Conservation (phyloP, 768 basidiomycete genomes). For the Collybia sordida region DNA sequence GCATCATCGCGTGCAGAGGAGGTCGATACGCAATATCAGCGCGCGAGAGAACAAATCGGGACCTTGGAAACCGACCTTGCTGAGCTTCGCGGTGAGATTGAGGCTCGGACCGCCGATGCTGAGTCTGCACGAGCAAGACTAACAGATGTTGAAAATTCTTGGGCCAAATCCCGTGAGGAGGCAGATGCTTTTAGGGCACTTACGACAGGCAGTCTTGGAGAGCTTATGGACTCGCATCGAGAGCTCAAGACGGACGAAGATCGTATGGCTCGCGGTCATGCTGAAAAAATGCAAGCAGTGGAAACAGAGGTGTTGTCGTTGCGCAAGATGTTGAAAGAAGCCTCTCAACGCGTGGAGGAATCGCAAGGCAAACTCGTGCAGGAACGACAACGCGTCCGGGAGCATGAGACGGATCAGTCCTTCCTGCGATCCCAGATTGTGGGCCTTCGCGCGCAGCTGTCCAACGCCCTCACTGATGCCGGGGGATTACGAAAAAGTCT, state of each 20-base stretch:
- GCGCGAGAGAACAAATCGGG: slow-evolving; percentile 65
- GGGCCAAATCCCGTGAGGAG: slow-evolving; percentile 91
- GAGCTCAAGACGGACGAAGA: slow-evolving; percentile 86
- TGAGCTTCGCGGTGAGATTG: slow-evolving; percentile 80
- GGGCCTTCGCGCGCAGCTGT: slow-evolving; percentile 72
- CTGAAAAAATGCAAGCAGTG: slow-evolving; percentile 79
- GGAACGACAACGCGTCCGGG: slow-evolving; percentile 64
- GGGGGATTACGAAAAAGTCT: slow-evolving; percentile 73
- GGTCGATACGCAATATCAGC: slow-evolving; percentile 70
- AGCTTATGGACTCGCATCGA: slow-evolving; percentile 85
- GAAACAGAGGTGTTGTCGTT: slow-evolving; percentile 77
- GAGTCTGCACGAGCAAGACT: slow-evolving; percentile 67
- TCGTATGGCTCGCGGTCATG: slow-evolving; percentile 68
- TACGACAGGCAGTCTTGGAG: slow-evolving; percentile 83
- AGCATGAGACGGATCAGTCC: slow-evolving; percentile 64
- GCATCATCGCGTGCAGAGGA: slow-evolving; percentile 79
- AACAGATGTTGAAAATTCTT: slow-evolving; percentile 83
- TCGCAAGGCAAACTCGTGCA: slow-evolving; percentile 61
- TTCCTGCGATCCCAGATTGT: slow-evolving; percentile 71
- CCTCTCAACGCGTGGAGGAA: slow-evolving; percentile 69
- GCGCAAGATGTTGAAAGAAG: slow-evolving; percentile 78
- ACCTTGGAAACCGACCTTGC: slow-evolving; percentile 76
- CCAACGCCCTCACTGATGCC: slow-evolving; percentile 63
- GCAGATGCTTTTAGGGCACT: slow-evolving; percentile 86
- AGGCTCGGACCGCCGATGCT: slow-evolving; percentile 69